Base-by-base conservation (phyloP, 805 yeast species). In the Kazachstania bromeliacearum region DNA sequence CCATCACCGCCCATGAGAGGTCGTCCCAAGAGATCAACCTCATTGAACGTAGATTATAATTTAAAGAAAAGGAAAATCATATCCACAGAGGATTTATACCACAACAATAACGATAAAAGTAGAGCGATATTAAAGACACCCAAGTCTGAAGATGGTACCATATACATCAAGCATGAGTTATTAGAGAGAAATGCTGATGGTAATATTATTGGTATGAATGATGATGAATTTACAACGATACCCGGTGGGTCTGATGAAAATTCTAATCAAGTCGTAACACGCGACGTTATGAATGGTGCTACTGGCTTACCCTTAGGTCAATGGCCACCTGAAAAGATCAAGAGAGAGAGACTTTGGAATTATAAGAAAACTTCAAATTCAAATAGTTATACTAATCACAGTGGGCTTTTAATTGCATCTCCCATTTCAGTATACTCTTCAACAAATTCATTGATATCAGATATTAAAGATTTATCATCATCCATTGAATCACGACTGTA, bases 251-350 rank as follows among this genome's bases (percentile, higher is more conserved):
- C 12, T 22, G 12, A 22, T 22, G 25, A 12, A 12, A 12, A 22
- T 22, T 12, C 10, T 22, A 22, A 22, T 22, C 10, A n/a, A 21
- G 17, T 4, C 20, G 23, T 30, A 5, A 10, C 15, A 7, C 4
- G 20, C 12, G 37, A 66, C 25, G 75, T 80, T 0, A 55, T 62
- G 8, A 76, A 83, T 28, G 68, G 71, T 8, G 74, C 75, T 26
- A 79, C 89, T 0, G 95, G 96, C 2, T 65, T 75, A 28, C 80
- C 92, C 3, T 58, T 85, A 36, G 84, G 75, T 44, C 67, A 73
- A n/a, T 67, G 68, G 5, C 95, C 95, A 7, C 71, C 75, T 13
- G 57, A 65, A 3, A 78, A 73, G 48, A 61, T 73, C 25, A 73
- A 70, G 48, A 73, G 69, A 43, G 81, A 75, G 31, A 63, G 75